A percentile compares a stretch with the other conserved stretches of the same genome.
Evolutionary conservation across 1,284 basidiomycete genomes (phyloP).

Genomic region (Rhodotorula sp.): DNA sequence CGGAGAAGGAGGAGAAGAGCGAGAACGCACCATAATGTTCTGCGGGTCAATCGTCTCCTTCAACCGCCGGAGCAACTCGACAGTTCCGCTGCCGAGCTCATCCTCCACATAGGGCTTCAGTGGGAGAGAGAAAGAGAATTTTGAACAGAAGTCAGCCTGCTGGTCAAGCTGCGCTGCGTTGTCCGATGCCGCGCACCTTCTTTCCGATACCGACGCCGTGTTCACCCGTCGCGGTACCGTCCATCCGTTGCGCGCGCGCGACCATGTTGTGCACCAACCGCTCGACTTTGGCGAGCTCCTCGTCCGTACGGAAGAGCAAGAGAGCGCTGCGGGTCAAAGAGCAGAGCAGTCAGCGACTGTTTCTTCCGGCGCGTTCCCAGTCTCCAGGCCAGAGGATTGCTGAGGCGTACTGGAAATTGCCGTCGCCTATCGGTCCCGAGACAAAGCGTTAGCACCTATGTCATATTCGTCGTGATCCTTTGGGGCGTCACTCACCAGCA

Average conservation of each 20-base stretch:
- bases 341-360: constrained; percentile 11
- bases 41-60: constrained; percentile 43
- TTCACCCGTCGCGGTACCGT: constrained; percentile 66
- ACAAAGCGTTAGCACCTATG: not conserved
- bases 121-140: not conserved
- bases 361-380: not conserved
- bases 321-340: constrained; percentile 32
- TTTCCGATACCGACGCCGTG: constrained; percentile 45
- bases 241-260: constrained; percentile 66
- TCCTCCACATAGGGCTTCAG: constrained; percentile 38
- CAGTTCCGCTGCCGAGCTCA: constrained; percentile 44
- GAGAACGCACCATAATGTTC: constrained; percentile 41
- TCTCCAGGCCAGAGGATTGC: not conserved
- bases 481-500: constrained; percentile 18
- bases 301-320: constrained; percentile 63
- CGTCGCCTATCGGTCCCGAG: constrained; percentile 29
- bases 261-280: constrained; percentile 67
- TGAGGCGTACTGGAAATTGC: constrained; percentile 35
- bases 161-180: not conserved
- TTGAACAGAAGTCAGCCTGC: not conserved
- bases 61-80: constrained; percentile 41
- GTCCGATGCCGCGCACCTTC: constrained; percentile 11
- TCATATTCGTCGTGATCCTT: not conserved
- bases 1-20: not conserved
- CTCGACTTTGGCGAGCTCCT: constrained; percentile 59